A percentile compares a stretch with the other conserved stretches of the same genome.
Evolutionary conservation across 805 yeast species (phyloP).

Genomic region (Torulaspora maleeae): DNA sequence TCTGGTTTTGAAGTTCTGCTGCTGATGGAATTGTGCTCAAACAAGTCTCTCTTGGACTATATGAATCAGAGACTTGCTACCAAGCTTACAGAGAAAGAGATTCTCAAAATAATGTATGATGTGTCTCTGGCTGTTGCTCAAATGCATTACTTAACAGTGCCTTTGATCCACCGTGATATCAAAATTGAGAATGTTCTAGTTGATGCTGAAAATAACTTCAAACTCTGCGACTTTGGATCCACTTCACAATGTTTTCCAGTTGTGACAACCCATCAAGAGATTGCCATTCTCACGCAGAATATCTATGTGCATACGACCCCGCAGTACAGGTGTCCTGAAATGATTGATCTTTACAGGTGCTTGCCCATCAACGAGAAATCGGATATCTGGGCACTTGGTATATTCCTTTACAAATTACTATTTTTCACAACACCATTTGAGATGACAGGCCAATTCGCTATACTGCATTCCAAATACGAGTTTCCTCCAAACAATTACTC

Average conservation of each 20-base stretch:
- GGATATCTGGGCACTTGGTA: slow-evolving; percentile 96
- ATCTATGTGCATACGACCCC: slow-evolving; percentile 90
- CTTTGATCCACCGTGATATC: slow-evolving; percentile 84
- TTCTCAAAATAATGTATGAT: slow-evolving; percentile 78
- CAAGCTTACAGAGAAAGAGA: slow-evolving; percentile 70
- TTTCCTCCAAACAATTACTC: slow-evolving; percentile 76
- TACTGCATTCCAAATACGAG: slow-evolving; percentile 74
- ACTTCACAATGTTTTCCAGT: slow-evolving; percentile 50
- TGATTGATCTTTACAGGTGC: slow-evolving; percentile 83
- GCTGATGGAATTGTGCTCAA: slow-evolving; percentile 90
- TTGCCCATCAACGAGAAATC: slow-evolving; percentile 85
- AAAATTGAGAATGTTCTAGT: slow-evolving; percentile 92
- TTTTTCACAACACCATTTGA: slow-evolving; percentile 96
- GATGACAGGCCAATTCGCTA: slow-evolving; percentile 73
- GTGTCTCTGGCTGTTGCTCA: slow-evolving; percentile 71
- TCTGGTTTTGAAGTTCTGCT: slow-evolving; percentile 78
- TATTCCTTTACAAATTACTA: slow-evolving; percentile 82
- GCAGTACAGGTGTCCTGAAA: slow-evolving; percentile 92
- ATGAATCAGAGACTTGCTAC: slow-evolving; percentile 84
- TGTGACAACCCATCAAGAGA: slow-evolving; percentile 69
- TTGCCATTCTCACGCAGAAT: slow-evolving; percentile 74
- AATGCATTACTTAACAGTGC: slow-evolving; percentile 69
- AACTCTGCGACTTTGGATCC: slow-evolving; percentile 92
- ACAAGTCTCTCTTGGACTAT: slow-evolving; percentile 78
- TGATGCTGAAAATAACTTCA: slow-evolving; percentile 62